These are phyloP conservation scores for Brassica carinata DNA, from an alignment of 345 rosid species.

Conservation along the genomic window DNA sequence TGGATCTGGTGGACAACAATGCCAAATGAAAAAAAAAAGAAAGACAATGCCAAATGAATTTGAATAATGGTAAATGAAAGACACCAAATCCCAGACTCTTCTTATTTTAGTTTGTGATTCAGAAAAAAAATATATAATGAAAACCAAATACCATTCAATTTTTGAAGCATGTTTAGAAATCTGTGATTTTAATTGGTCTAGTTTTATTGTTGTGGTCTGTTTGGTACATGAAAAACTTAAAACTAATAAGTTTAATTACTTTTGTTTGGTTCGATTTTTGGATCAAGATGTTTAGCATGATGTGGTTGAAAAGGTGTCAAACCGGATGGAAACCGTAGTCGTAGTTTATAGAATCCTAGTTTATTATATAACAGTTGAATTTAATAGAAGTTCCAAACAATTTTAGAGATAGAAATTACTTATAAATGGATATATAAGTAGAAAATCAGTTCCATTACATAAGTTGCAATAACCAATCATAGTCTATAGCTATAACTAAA, in stretches of 20 bases:
- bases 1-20: slow-evolving; percentile 2
- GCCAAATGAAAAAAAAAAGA: too few species aligned
- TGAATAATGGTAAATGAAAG: not conserved
- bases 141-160: not conserved
- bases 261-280: not conserved
- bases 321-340: not conserved
- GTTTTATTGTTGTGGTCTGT: not conserved
- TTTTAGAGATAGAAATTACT: not conserved
- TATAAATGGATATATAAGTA: not conserved
- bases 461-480: slow-evolving; percentile 24
- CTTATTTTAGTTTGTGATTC: not conserved
- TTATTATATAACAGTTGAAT: not conserved
- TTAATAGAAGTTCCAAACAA: not conserved
- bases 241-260: too few species aligned
- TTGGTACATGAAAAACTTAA: not conserved
- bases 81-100: not conserved
- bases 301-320: not conserved
- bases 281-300: not conserved
- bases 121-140: not conserved
- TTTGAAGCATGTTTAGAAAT: not conserved
- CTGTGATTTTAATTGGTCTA: not conserved
- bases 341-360: not conserved
- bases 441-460: slow-evolving; percentile 33
- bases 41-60: not conserved
- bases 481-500: slow-evolving; percentile 19